Evolutionary conservation across 2,329 filamentous ascomycete genomes (phyloP).

Genomic region (Trichoderma harzianum): DNA sequence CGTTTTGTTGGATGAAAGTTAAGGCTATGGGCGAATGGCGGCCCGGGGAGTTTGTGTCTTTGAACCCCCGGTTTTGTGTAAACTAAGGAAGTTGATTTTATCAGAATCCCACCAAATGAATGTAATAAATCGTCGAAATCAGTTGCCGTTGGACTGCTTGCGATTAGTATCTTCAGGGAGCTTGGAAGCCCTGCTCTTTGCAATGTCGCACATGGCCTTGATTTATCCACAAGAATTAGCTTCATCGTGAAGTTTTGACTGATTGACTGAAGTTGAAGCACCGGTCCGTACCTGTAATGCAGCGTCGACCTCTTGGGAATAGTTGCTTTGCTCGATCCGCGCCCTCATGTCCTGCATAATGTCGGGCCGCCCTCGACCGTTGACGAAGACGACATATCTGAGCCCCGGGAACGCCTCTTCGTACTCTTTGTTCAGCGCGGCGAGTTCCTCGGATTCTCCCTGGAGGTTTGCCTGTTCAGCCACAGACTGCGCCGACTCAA

Average conservation of each 20-base stretch:
- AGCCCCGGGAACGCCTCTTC: conserved; percentile 78
- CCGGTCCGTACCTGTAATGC: conserved; percentile 63
- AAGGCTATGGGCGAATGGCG: conserved; percentile 18
- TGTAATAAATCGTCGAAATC: conserved; percentile 1
- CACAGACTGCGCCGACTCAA: conserved; percentile 77
- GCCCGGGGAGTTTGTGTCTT: not conserved
- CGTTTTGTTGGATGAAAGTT: conserved; percentile 8
- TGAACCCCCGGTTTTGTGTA: not conserved
- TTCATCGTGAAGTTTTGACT: not conserved
- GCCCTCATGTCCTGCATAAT: conserved; percentile 80
- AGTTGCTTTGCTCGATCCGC: conserved; percentile 67
- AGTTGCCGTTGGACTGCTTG: conserved; percentile 14
- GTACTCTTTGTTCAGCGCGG: conserved; percentile 69
- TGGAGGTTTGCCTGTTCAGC: conserved; percentile 78
- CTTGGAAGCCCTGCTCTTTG: conserved; percentile 72
- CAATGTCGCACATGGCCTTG: conserved; percentile 90
- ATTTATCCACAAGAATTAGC: not conserved
- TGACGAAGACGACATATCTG: conserved; percentile 89
- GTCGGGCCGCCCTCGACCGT: conserved; percentile 67
- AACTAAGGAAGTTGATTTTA: conserved; percentile 10
- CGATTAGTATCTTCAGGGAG: conserved; percentile 32
- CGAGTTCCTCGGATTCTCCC: conserved; percentile 58
- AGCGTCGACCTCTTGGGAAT: conserved; percentile 64
- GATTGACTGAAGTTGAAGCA: too few species aligned
- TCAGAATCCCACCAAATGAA: conserved; percentile 10